phyloP scores from a whole-genome alignment of 1,284 basidiomycete species.

The Apiotrichum montevideense region DNA sequence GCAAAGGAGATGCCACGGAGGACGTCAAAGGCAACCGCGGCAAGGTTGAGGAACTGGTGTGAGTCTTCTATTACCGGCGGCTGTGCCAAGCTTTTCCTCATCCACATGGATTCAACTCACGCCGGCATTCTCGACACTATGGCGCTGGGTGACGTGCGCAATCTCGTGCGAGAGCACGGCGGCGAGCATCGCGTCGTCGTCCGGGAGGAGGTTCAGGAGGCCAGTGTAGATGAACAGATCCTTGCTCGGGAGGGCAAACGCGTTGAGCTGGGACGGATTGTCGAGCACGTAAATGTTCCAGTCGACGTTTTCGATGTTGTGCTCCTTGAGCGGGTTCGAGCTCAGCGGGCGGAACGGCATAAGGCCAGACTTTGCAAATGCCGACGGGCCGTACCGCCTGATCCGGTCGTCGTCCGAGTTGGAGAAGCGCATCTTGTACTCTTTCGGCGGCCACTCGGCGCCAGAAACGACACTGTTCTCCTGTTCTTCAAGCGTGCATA shows the following conservation, averaged over 20 bases:
- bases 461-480: conserved; percentile 44
- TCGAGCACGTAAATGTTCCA: conserved; percentile 52
- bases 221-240: conserved; percentile 53
- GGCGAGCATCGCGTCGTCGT: conserved; percentile 50
- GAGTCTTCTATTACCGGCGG: too few species aligned
- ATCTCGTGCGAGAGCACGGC: conserved; percentile 52
- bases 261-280: conserved; percentile 46
- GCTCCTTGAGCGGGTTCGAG: conserved; percentile 47
- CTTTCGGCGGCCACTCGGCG: conserved; percentile 44
- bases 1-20: conserved; percentile 51
- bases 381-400: conserved; percentile 38
- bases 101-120: conserved; percentile 25
- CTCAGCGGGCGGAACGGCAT: conserved; percentile 45
- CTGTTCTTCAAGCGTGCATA: conserved; percentile 46
- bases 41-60: conserved; percentile 49
- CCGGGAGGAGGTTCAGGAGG: conserved; percentile 46
- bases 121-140: conserved; percentile 51
- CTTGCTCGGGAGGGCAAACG: conserved; percentile 51
- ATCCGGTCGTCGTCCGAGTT: conserved; percentile 15
- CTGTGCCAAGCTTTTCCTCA: not conserved
- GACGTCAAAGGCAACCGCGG: conserved; percentile 51
- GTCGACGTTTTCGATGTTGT: conserved; percentile 42
- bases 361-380: conserved; percentile 37
- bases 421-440: conserved; percentile 31
- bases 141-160: conserved; percentile 50